Base-by-base conservation (phyloP, 2,329 filamentous ascomycete species). In the Xylaria digitata region DNA sequence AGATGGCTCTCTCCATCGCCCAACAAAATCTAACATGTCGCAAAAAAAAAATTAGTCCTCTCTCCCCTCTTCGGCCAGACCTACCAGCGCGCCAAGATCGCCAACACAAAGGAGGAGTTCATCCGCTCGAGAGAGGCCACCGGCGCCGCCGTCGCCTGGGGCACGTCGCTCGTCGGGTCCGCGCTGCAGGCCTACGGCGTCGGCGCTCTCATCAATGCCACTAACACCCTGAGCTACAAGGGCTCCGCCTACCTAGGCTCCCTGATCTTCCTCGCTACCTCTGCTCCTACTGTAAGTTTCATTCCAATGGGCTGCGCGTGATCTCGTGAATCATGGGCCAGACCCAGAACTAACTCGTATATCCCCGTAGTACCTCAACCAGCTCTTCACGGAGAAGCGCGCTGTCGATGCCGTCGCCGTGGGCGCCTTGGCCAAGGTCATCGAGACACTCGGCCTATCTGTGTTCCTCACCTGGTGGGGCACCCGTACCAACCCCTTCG, bases 391-490 rank as follows among this genome's bases (percentile, higher is more conserved):
- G 53, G 95, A 98, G 88, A 97, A 95, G 87, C 91, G 94, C 67
- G 92, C 95, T 59, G 82, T 96, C 66, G 95, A 98, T 82, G 95
- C 92, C 70, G 89, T 98, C 73, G 93, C 93, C 74, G 91, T 97
- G 72, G 92, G 92, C 78, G 88, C 92, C 70, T 83, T 96, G 57
- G 91, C 92, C 77, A 94, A 96, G 82, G 83, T 96, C 74, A 88
- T 97, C 74, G 96, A 98, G 88, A 97, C 96, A 2, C 88, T 98
- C 67, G 96, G 95, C 71, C 88, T 98, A 66, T 94, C 92, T 70
- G 80, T 97, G 77, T 93, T 98, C 88, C 86, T 98, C 75, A 97
- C 93, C 79, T 98, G 93, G 92, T 98, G 95, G 95, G 95, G 95
- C 77, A 97, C 95, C 77, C 91, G 92, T 79, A 96, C 93, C 83